Conservation (phyloP, 1,139 yeast genomes). For the Sporopachydermia cereana region DNA sequence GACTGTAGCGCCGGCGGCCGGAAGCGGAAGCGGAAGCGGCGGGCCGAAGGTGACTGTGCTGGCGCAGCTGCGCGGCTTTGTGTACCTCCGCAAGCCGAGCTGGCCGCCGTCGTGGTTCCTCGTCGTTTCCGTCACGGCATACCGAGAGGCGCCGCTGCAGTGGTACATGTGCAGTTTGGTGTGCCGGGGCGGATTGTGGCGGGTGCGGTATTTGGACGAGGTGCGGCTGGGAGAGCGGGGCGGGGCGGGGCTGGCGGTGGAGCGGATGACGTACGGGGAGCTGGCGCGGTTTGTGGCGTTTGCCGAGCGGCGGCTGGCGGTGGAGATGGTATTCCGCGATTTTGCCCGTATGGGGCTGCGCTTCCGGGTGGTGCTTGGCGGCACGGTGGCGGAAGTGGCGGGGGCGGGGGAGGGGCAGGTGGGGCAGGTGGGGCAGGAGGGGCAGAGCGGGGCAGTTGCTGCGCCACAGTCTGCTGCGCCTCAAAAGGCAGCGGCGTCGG, state of each 20-base stretch:
- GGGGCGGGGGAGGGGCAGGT: no score
- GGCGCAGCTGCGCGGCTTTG: slow-evolving; percentile 14
- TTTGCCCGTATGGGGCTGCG: background rate
- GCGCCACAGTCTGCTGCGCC: no score
- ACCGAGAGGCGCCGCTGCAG: slow-evolving; percentile 14
- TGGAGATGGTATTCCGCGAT: slow-evolving; percentile 2
- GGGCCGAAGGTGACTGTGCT: background rate
- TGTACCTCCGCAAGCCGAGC: slow-evolving; percentile 21
- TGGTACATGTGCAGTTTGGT: slow-evolving; percentile 23
- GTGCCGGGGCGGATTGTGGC: slow-evolving; percentile 20
- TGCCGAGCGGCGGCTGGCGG: background rate
- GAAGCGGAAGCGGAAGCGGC: slow-evolving; percentile 2
- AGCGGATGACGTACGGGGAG: background rate
- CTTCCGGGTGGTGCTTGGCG: background rate
- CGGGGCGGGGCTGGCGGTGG: background rate
- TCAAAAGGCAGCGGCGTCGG: no score
- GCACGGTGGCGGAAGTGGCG: background rate
- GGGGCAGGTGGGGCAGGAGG: background rate
- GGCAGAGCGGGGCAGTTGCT: background rate
- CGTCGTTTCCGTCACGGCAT: slow-evolving; percentile 19
- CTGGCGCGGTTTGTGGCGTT: background rate
- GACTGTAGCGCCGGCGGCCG: slow-evolving; percentile 13
- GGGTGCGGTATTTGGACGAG: slow-evolving; percentile 18
- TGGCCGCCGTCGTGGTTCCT: slow-evolving; percentile 27
- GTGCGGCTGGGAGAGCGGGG: slow-evolving; percentile 8